Percentiles rank a stretch among this genome's conserved stretches.
phyloP scores from a whole-genome alignment of 2,329 filamentous ascomycete genomes.

The Cytospora schulzeri region DNA sequence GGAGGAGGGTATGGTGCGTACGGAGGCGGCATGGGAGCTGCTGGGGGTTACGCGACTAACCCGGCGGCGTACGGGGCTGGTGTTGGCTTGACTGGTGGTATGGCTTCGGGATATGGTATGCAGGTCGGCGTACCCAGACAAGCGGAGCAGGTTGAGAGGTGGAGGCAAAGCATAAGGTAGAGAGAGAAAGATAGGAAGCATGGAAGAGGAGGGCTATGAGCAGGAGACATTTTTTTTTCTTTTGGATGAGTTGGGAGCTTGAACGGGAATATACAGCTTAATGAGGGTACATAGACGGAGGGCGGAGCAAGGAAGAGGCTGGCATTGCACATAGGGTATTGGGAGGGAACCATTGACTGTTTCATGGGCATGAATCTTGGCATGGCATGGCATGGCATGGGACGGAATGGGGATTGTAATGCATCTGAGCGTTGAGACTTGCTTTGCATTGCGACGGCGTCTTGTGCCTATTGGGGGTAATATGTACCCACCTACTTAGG shows the following conservation, averaged over 20 bases:
- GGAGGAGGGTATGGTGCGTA: constrained; percentile 18
- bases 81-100: constrained; percentile 18
- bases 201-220: background rate
- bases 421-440: constrained; percentile 23
- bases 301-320: background rate
- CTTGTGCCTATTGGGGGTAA: background rate
- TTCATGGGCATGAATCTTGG: background rate
- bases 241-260: background rate
- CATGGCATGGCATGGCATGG: background rate
- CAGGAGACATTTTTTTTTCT: background rate
- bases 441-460: constrained; percentile 26
- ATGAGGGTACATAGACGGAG: background rate
- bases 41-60: constrained; percentile 20
- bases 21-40: constrained; percentile 21
- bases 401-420: background rate
- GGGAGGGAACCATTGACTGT: background rate
- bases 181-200: background rate
- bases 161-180: constrained; percentile 37
- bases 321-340: background rate
- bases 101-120: constrained; percentile 27
- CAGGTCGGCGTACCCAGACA: constrained; percentile 31
- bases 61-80: constrained; percentile 25
- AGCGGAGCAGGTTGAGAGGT: constrained; percentile 39
- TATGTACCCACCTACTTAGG: background rate
- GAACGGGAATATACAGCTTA: background rate